Percentiles rank a stretch among this genome's conserved stretches.
Evolutionary conservation across 805 yeast genomes (phyloP).

Genomic region (Dipodascus geniculatus): DNA sequence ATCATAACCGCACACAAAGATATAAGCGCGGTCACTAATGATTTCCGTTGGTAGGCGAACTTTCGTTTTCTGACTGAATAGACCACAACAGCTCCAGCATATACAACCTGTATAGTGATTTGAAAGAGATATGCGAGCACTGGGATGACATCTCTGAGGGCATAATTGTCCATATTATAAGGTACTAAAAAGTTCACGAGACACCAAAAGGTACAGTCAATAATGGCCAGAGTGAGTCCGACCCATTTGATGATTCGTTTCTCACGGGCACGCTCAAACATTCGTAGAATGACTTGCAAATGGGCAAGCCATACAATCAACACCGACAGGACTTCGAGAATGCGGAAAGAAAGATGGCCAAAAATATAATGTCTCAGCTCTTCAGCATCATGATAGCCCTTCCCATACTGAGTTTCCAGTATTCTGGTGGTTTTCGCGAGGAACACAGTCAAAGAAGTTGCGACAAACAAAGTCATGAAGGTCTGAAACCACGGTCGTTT

Average conservation of each 20-base stretch:
- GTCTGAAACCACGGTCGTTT: constrained; percentile 47
- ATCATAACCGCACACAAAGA: constrained; percentile 29
- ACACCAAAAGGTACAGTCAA: constrained; percentile 21
- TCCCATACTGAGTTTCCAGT: constrained; percentile 38
- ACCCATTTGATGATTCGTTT: constrained; percentile 22
- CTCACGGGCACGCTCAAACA: constrained; percentile 27
- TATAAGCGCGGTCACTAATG: constrained; percentile 39
- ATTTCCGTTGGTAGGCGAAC: constrained; percentile 35
- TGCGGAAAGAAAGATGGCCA: constrained; percentile 27
- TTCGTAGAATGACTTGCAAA: constrained; percentile 36
- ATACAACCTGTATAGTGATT: constrained; percentile 22
- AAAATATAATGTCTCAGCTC: constrained; percentile 31
- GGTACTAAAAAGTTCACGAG: constrained; percentile 13
- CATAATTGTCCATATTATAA: constrained; percentile 12
- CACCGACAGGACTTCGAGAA: constrained; percentile 32
- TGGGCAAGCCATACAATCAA: constrained; percentile 42
- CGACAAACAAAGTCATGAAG: constrained; percentile 44
- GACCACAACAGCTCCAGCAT: constrained; percentile 27
- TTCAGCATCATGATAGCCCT: constrained; percentile 42
- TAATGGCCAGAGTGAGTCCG: constrained; percentile 25
- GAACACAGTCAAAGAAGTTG: constrained; percentile 42
- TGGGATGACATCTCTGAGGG: constrained; percentile 24
- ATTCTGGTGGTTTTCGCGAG: constrained; percentile 35
- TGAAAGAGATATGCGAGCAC: constrained; percentile 24
- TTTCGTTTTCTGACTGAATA: constrained; percentile 30